Percentiles rank a stretch among this genome's conserved stretches.
Conservation (phyloP, 257 asterid genomes). For the Nicotiana attenuata region DNA sequence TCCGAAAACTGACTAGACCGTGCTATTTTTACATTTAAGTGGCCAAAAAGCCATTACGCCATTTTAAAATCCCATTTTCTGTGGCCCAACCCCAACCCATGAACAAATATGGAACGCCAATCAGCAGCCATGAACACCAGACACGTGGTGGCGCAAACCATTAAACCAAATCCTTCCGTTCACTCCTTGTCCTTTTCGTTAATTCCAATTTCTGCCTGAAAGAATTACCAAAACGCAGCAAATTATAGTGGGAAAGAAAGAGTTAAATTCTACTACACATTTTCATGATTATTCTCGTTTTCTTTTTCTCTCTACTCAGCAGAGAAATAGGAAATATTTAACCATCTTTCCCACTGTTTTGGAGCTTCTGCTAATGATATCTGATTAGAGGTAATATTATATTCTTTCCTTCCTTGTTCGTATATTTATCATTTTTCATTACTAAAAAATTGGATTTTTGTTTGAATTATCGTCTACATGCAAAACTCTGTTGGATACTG, state of each 20-base stretch:
- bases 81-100: neutral
- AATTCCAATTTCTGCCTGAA: neutral
- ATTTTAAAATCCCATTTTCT: too few relatives aligned
- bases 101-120: neutral
- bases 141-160: neutral
- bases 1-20: too few relatives aligned
- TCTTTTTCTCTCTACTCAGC: neutral
- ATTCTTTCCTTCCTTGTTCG: neutral
- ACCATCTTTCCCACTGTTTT: constrained; percentile 19
- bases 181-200: neutral
- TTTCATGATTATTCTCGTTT: neutral
- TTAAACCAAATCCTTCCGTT: too few relatives aligned
- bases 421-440: too few relatives aligned
- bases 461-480: too few relatives aligned
- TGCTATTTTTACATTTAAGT: too few relatives aligned
- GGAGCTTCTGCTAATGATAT: constrained; percentile 26
- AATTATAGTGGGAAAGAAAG: too few relatives aligned
- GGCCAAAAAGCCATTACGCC: too few relatives aligned
- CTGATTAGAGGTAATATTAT: constrained; percentile 20
- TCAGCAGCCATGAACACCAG: neutral
- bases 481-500: too few relatives aligned
- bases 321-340: neutral
- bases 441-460: too few relatives aligned
- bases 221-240: neutral
- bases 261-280: neutral